phyloP scores from a whole-genome alignment of 2,329 filamentous ascomycete genomes.

The Cordyceps fumosorosea region DNA sequence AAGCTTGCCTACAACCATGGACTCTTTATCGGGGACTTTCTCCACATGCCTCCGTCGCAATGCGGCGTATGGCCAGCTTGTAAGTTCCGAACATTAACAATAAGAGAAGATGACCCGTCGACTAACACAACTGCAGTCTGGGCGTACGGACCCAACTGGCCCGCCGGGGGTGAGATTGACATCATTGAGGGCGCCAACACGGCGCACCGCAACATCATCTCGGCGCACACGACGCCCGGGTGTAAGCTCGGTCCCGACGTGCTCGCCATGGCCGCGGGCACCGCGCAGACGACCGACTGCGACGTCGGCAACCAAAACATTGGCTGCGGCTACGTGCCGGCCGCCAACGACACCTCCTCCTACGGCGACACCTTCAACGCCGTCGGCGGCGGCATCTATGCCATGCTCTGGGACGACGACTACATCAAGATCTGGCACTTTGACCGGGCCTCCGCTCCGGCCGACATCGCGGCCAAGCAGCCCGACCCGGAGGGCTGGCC shows the following conservation, averaged over 20 bases:
- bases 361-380: constrained; percentile 63
- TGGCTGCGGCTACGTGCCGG: constrained; percentile 39
- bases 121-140: constrained; percentile 33
- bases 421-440: constrained; percentile 75
- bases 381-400: constrained; percentile 61
- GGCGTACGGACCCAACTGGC: constrained; percentile 54
- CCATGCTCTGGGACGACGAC: constrained; percentile 61
- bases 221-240: constrained; percentile 48
- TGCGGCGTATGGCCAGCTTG: constrained; percentile 72
- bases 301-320: constrained; percentile 31
- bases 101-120: background rate
- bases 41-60: constrained; percentile 63
- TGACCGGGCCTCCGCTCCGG: constrained; percentile 55
- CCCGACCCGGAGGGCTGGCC: constrained; percentile 65
- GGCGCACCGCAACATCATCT: constrained; percentile 52
- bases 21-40: constrained; percentile 64
- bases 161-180: constrained; percentile 57
- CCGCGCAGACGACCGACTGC: constrained; percentile 25
- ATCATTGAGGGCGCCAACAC: constrained; percentile 65
- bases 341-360: constrained; percentile 34
- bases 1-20: constrained; percentile 57
- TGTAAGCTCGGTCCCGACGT: constrained; percentile 22
- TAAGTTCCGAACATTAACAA: constrained; percentile 26
- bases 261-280: constrained; percentile 7
- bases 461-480: constrained; percentile 50